These are phyloP conservation scores for Cercospora beticola DNA, from an alignment of 2,329 filamentous ascomycete species.

Conservation along the genomic window DNA sequence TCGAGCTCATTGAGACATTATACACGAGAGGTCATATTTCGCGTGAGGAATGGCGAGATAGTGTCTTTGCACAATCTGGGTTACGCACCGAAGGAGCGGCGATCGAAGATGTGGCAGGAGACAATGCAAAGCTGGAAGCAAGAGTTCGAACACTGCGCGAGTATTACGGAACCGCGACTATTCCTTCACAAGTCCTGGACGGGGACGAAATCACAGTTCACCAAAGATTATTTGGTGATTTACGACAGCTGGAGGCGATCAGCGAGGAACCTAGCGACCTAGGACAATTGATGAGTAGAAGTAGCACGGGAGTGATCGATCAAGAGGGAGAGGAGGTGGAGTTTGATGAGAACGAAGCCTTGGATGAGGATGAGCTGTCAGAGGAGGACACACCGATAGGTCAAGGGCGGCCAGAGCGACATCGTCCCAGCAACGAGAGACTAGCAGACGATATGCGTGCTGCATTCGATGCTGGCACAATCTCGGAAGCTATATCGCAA, in stretches of 20 bases:
- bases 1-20: conserved; percentile 21
- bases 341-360: conserved; percentile 42
- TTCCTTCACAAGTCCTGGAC: conserved; percentile 70
- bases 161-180: conserved; percentile 55
- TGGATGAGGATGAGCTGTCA: conserved; percentile 23
- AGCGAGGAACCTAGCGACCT: conserved; percentile 47
- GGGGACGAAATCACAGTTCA: conserved; percentile 73
- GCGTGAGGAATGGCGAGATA: conserved; percentile 25
- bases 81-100: conserved; percentile 9
- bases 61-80: conserved; percentile 21
- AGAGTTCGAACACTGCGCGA: conserved; percentile 21
- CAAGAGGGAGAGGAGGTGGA: conserved; percentile 56
- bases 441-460: conserved; percentile 33
- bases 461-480: conserved; percentile 45
- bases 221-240: conserved; percentile 76
- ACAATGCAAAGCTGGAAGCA: conserved; percentile 14
- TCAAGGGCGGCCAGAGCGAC: conserved; percentile 20
- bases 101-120: conserved; percentile 6
- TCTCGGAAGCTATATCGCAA: conserved; percentile 52
- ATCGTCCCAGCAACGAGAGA: conserved; percentile 58
- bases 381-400: conserved; percentile 21
- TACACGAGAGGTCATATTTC: conserved; percentile 23
- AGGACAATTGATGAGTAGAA: conserved; percentile 32
- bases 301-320: conserved; percentile 51
- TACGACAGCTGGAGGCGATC: conserved; percentile 43